phyloP scores from a whole-genome alignment of 371 early-diverging fungal species.

The Parasitella parasitica region DNA sequence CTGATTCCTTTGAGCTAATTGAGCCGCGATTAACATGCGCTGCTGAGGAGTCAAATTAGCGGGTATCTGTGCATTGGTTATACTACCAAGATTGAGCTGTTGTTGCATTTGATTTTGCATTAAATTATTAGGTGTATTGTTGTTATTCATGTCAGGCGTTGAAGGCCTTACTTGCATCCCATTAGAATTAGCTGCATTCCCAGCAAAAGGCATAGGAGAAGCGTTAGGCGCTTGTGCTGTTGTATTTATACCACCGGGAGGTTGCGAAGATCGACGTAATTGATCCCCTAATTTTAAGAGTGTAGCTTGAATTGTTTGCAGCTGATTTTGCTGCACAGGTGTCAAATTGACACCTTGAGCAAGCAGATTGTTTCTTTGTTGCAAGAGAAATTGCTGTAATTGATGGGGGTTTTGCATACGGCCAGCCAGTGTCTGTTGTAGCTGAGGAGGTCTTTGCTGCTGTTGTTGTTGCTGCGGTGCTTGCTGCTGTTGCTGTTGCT shows the following conservation, averaged over 20 bases:
- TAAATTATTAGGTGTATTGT: neutral
- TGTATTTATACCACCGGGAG: neutral
- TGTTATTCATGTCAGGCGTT: conserved; percentile 5
- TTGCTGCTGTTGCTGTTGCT: neutral
- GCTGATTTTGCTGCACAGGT: conserved; percentile 18
- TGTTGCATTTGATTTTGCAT: conserved; percentile 10
- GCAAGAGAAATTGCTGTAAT: conserved; percentile 25
- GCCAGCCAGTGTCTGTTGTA: neutral
- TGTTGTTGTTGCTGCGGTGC: conserved; percentile 1
- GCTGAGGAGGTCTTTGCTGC: conserved; percentile 6
- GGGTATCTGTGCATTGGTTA: conserved; percentile 20
- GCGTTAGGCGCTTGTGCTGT: neutral
- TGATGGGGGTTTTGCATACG: conserved; percentile 25
- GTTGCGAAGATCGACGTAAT: conserved; percentile 15
- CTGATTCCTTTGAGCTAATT: conserved; percentile 25
- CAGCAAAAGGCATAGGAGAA: conserved; percentile 7
- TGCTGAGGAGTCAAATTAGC: conserved; percentile 26
- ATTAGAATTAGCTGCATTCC: neutral
- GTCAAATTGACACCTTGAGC: conserved; percentile 16
- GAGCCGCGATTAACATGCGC: conserved; percentile 24
- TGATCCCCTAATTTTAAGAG: conserved; percentile 20
- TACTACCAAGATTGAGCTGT: conserved; percentile 10
- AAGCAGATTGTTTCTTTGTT: conserved; percentile 19
- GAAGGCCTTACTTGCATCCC: conserved; percentile 4
- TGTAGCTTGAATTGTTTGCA: conserved; percentile 23